A percentile compares a stretch with the other conserved stretches of the same genome.
Evolutionary conservation across 192 early-diverging fungal genomes (phyloP).

Genomic region (Neocallimastix lanati): DNA sequence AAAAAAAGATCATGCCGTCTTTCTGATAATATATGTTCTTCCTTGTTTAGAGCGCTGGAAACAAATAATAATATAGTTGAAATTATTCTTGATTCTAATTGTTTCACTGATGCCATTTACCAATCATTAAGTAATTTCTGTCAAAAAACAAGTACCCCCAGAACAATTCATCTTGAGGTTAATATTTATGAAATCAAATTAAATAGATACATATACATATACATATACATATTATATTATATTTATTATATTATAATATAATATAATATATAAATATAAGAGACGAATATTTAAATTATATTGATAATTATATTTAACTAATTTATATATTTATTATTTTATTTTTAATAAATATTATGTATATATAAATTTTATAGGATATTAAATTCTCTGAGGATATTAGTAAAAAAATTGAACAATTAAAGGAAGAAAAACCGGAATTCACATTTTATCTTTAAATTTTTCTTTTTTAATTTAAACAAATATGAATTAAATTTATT

Average conservation of each 20-base stretch:
- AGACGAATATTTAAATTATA: too few species aligned
- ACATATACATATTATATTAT: too few species aligned
- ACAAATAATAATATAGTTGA: background rate
- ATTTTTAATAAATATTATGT: too few species aligned
- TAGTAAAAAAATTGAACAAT: background rate
- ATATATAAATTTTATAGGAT: too few species aligned
- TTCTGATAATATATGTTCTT: background rate
- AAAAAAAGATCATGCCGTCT: background rate
- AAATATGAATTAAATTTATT: too few species aligned
- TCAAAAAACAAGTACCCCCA: background rate
- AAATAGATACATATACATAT: too few species aligned
- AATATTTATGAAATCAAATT: too few species aligned
- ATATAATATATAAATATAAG: too few species aligned
- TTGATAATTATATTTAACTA: too few species aligned
- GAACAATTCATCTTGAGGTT: background rate
- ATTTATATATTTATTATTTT: too few species aligned
- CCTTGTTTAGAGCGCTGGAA: background rate
- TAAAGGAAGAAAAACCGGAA: background rate
- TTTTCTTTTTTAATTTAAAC: too few species aligned
- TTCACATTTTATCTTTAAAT: background rate
- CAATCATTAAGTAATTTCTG: background rate
- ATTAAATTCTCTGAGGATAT: background rate
- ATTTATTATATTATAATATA: too few species aligned
- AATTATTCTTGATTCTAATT: background rate
- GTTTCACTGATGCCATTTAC: background rate